A percentile compares a stretch with the other conserved stretches of the same genome.
These are phyloP conservation scores for Brachypodium distachyon DNA, from an alignment of 202 grass and related monocot species.

Conservation along the genomic window DNA sequence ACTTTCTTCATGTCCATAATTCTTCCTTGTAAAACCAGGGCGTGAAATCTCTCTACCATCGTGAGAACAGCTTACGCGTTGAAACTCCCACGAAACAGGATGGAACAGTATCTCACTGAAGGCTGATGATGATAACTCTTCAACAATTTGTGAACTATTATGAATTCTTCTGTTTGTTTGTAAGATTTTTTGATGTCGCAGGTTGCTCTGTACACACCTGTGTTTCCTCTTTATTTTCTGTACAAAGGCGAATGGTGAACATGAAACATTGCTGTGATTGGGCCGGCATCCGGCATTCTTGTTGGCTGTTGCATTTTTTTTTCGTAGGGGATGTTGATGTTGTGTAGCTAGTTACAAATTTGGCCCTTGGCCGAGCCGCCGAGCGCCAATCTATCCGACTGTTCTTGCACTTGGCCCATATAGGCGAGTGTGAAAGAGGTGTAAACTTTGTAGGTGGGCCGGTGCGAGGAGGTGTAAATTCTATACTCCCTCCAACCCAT, in stretches of 20 bases:
- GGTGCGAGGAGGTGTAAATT: too few species aligned
- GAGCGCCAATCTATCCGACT: neutral
- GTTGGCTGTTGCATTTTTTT: neutral
- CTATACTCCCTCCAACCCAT: too few species aligned
- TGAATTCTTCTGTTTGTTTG: neutral
- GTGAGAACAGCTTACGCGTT: slow-evolving; percentile 80
- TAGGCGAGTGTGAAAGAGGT: too few species aligned
- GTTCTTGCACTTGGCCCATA: neutral
- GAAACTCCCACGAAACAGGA: slow-evolving; percentile 21
- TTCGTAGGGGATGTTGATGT: neutral
- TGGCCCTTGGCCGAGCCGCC: neutral
- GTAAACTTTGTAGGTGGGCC: too few species aligned
- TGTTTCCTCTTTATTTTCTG: neutral
- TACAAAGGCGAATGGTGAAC: neutral
- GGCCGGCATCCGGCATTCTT: neutral
- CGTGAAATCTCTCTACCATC: slow-evolving; percentile 45
- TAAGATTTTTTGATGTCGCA: neutral
- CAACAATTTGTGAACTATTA: neutral
- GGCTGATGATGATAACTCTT: neutral
- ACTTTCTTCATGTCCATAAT: neutral
- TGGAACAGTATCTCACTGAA: slow-evolving; percentile 19
- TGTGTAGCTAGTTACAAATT: neutral
- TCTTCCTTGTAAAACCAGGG: slow-evolving; percentile 40
- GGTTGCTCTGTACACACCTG: neutral
- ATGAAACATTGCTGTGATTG: neutral